These are phyloP conservation scores for Acanthamoeba castellanii DNA, from an alignment of 208 protist genomes.

Conservation along the genomic window DNA sequence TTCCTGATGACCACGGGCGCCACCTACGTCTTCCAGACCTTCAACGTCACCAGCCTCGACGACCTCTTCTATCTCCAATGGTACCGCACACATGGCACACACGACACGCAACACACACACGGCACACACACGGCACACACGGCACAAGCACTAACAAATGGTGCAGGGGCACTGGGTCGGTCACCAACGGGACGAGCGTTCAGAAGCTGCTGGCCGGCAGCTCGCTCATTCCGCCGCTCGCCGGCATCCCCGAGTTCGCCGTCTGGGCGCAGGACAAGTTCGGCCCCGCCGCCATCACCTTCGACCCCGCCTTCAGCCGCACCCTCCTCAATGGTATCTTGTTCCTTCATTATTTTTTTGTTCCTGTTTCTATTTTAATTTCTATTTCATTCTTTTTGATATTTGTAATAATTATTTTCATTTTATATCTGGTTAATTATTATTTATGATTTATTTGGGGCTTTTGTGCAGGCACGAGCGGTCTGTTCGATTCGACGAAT, in stretches of 20 bases:
- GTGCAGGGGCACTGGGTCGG: not conserved
- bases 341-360: not conserved
- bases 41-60: not conserved
- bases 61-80: conserved; percentile 69
- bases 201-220: conserved; percentile 13
- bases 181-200: conserved; percentile 38
- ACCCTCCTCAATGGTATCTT: conserved; percentile 34
- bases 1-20: not conserved
- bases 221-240: conserved; percentile 14
- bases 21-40: not conserved
- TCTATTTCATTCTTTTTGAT: not conserved
- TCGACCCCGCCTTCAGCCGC: conserved; percentile 3
- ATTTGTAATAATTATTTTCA: too few species aligned
- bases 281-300: not conserved
- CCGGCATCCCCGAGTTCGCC: conserved; percentile 60
- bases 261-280: not conserved
- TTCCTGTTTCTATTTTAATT: not conserved
- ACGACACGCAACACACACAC: not conserved
- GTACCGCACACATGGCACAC: not conserved
- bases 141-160: too few species aligned
- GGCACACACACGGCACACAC: not conserved
- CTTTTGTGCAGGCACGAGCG: conserved; percentile 1
- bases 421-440: not conserved
- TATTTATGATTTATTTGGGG: not conserved
- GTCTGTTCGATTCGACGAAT: conserved; percentile 26